These are phyloP conservation scores for Fusarium sp. DNA, from an alignment of 2,329 filamentous ascomycete species.

Conservation along the genomic window DNA sequence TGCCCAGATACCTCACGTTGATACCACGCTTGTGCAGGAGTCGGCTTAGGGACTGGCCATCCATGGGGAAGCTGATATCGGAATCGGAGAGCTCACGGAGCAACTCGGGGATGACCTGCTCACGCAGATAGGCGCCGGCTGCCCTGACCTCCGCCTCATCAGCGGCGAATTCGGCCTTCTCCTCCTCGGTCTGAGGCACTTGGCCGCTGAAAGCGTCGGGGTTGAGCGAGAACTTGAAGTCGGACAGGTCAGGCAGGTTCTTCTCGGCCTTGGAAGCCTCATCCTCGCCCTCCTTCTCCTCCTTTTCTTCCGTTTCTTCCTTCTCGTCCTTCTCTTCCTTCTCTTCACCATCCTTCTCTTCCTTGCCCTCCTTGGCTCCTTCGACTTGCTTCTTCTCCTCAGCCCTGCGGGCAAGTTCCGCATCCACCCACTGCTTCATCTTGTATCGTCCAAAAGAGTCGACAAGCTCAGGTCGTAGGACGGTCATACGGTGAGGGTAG, in stretches of 20 bases:
- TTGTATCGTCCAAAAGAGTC: conserved; percentile 87
- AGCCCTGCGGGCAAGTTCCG: conserved; percentile 75
- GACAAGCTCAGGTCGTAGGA: conserved; percentile 89
- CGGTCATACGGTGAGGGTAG: conserved; percentile 97
- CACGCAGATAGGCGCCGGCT: conserved; percentile 81
- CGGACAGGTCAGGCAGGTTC: conserved; percentile 83
- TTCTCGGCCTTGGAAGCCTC: conserved; percentile 45
- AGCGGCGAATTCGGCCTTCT: conserved; percentile 83
- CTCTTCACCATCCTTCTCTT: conserved; percentile 49
- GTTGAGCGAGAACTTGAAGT: conserved; percentile 90
- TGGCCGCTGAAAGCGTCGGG: conserved; percentile 97
- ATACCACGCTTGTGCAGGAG: conserved; percentile 97
- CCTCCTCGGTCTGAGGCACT: conserved; percentile 86
- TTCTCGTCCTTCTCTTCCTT: conserved; percentile 48
- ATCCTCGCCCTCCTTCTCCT: conserved; percentile 49
- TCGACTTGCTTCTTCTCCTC: conserved; percentile 46
- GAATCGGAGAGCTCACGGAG: conserved; percentile 89
- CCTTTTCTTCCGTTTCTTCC: conserved; percentile 41
- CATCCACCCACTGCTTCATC: conserved; percentile 89
- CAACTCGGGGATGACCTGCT: conserved; percentile 84
- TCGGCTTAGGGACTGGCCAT: conserved; percentile 89
- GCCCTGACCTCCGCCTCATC: conserved; percentile 91
- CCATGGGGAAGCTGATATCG: conserved; percentile 98
- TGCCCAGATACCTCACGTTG: conserved; percentile 96
- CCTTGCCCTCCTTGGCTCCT: conserved; percentile 38